These are phyloP conservation scores for Brassica carinata DNA, from an alignment of 345 rosid genomes.

Conservation along the genomic window DNA sequence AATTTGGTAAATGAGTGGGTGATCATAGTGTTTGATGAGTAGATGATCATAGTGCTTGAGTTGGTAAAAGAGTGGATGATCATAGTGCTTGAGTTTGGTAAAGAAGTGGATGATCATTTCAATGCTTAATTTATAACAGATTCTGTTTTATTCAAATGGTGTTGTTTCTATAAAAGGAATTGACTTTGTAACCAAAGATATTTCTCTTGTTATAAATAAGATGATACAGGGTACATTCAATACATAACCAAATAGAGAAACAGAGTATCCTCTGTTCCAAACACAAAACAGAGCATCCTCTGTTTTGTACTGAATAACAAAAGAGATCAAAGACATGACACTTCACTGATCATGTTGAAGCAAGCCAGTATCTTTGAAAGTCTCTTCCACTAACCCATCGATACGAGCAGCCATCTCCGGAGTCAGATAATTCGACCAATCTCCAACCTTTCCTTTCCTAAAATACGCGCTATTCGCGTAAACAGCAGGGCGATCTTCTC, in stretches of 20 bases:
- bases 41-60: no score
- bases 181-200: background rate
- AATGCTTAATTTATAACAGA: no score
- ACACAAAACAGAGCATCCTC: constrained; percentile 37
- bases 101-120: no score
- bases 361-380: constrained; percentile 43
- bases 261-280: background rate
- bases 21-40: no score
- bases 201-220: constrained; percentile 23
- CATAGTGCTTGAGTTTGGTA: no score
- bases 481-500: constrained; percentile 30
- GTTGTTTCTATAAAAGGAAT: background rate
- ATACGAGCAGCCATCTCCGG: constrained; percentile 46
- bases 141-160: background rate
- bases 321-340: background rate
- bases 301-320: constrained; percentile 18
- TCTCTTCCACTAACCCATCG: constrained; percentile 36
- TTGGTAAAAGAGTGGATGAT: no score
- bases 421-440: constrained; percentile 46
- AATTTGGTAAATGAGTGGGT: no score
- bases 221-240: background rate
- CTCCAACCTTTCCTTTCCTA: constrained; percentile 50
- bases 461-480: constrained; percentile 33
- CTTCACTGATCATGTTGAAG: constrained; percentile 29
- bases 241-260: constrained; percentile 6